Percentiles rank a stretch among this genome's conserved stretches.
These are phyloP conservation scores for Phytophthora pistaciae DNA, from an alignment of 352 stramenopile species.

Conservation along the genomic window DNA sequence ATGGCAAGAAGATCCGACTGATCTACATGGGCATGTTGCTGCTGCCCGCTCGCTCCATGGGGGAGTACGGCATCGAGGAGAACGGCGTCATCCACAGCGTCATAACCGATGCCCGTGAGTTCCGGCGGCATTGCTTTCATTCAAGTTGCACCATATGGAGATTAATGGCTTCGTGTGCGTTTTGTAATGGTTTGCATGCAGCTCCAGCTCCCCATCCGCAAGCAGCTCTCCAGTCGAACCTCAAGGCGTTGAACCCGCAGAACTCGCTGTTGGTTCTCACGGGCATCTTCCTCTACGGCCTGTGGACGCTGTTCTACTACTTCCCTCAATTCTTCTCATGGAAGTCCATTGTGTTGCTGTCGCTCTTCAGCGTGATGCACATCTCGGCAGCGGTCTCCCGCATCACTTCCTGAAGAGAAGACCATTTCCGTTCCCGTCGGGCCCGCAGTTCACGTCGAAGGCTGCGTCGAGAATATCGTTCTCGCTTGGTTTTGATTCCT, in stretches of 20 bases:
- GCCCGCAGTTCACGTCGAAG: constrained; percentile 10
- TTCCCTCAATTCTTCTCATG: constrained; percentile 82
- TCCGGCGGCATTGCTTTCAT: constrained; percentile 7
- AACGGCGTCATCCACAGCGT: constrained; percentile 81
- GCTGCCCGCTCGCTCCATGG: constrained; percentile 64
- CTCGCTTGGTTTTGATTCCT: constrained; percentile 25
- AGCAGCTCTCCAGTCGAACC: constrained; percentile 43
- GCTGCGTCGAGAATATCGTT: constrained; percentile 9
- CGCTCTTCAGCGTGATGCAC: constrained; percentile 68
- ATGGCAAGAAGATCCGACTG: constrained; percentile 70
- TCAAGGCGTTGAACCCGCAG: constrained; percentile 68
- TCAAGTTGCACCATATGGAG: constrained; percentile 17
- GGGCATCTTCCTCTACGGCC: constrained; percentile 69
- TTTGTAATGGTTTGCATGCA: constrained; percentile 34
- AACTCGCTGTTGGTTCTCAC: constrained; percentile 74
- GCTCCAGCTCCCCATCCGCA: constrained; percentile 53
- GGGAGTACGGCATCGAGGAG: constrained; percentile 83
- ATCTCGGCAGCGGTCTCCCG: constrained; percentile 64
- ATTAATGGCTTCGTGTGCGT: constrained; percentile 21
- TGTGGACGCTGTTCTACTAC: constrained; percentile 87
- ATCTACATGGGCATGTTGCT: constrained; percentile 90
- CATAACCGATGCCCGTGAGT: constrained; percentile 77
- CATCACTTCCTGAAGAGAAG: constrained; percentile 43
- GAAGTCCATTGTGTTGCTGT: constrained; percentile 77
- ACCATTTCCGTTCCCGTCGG: neutral